Conservation (phyloP, 208 protist species). For the Crithidia brevicula region DNA sequence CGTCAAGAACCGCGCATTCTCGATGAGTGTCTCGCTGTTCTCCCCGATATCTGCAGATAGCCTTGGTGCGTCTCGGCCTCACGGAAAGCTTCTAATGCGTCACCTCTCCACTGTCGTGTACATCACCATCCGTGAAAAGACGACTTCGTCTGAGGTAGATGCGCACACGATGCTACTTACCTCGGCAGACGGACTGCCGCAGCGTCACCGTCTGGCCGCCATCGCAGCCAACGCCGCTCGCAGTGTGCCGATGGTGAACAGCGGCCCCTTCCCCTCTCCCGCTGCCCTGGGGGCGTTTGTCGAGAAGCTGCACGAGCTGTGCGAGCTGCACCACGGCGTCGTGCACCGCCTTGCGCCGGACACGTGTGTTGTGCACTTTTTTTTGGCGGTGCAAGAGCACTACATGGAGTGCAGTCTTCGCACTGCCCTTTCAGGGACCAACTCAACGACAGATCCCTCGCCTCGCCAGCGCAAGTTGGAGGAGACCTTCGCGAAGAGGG, state of each 20-base stretch:
- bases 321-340: slow-evolving; percentile 9
- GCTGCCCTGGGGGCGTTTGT: slow-evolving; percentile 14
- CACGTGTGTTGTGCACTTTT: slow-evolving; percentile 26
- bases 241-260: background rate
- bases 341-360: slow-evolving; percentile 24
- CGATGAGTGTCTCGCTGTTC: background rate
- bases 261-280: slow-evolving; percentile 8
- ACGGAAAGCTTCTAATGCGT: background rate
- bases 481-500: background rate
- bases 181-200: background rate
- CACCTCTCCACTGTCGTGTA: slow-evolving; percentile 28
- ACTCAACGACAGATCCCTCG: too few species aligned
- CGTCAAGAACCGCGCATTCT: background rate
- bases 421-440: too few species aligned
- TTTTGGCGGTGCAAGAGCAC: too few species aligned
- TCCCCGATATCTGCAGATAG: too few species aligned
- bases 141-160: too few species aligned
- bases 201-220: slow-evolving; percentile 4
- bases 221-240: background rate
- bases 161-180: background rate
- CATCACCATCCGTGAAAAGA: slow-evolving; percentile 15
- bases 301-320: slow-evolving; percentile 13
- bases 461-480: too few species aligned
- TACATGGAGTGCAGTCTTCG: too few species aligned
- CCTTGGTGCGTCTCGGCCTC: too few species aligned